Conservation (phyloP, 768 basidiomycete species). For the Asterophora parasitica region DNA sequence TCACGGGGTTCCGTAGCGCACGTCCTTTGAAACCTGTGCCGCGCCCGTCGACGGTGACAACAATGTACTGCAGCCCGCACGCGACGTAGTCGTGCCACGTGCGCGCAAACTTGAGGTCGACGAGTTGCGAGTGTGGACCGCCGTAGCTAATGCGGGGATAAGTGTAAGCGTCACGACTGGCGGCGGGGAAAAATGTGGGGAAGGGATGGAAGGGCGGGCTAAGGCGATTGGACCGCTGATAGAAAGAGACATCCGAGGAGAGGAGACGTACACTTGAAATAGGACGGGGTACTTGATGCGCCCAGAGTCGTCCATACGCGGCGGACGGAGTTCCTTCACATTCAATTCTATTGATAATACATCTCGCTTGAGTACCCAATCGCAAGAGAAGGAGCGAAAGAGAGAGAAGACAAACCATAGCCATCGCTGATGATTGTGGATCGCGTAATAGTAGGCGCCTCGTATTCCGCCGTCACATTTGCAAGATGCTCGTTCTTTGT, state of each 20-base stretch:
- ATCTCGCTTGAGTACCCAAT: no score
- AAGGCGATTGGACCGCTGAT: not conserved
- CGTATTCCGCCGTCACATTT: constrained; percentile 60
- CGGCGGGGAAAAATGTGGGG: no score
- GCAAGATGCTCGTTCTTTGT: constrained; percentile 67
- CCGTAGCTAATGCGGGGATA: constrained; percentile 59
- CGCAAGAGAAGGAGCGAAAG: no score
- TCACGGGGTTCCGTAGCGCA: constrained; percentile 79
- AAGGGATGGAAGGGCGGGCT: no score
- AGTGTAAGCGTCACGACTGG: constrained; percentile 10
- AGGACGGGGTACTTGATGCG: constrained; percentile 93
- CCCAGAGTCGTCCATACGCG: constrained; percentile 91
- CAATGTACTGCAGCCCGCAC: constrained; percentile 74
- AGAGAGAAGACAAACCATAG: constrained; percentile 49
- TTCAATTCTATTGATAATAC: constrained; percentile 61
- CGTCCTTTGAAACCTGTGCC: constrained; percentile 93
- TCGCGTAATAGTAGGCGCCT: constrained; percentile 63
- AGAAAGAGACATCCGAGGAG: not conserved
- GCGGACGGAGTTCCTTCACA: constrained; percentile 86
- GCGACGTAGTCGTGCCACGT: constrained; percentile 90
- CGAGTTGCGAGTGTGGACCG: constrained; percentile 82
- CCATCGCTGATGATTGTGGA: constrained; percentile 78
- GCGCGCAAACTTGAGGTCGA: constrained; percentile 58
- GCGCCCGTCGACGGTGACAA: constrained; percentile 87
- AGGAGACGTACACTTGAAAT: constrained; percentile 65